Conservation (phyloP, 108 stramenopile genomes). For the Pelagomonas calceolata region DNA sequence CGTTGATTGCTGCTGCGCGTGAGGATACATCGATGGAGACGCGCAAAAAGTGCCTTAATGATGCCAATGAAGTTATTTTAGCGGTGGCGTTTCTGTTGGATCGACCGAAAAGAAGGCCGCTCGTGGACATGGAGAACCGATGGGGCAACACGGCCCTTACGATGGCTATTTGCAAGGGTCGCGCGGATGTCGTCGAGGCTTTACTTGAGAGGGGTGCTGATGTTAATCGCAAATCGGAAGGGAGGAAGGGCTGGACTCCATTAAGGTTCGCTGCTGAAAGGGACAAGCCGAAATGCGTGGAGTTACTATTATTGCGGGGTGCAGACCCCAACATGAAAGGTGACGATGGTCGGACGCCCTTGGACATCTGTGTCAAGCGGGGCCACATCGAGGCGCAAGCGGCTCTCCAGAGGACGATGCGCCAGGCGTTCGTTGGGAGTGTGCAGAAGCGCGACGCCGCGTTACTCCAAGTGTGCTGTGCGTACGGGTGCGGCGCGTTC, state of each 20-base stretch:
- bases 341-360: conserved; percentile 4
- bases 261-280: conserved; percentile 18
- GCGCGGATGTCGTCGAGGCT: conserved; percentile 14
- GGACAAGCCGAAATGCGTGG: conserved; percentile 25
- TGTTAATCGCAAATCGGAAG: conserved; percentile 7
- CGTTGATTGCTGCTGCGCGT: conserved; percentile 26
- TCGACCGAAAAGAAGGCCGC: conserved; percentile 22
- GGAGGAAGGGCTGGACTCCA: conserved; percentile 18
- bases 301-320: conserved; percentile 14
- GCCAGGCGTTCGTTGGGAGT: no score
- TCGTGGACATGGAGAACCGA: conserved; percentile 24
- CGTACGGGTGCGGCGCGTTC: not conserved
- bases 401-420: not conserved
- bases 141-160: conserved; percentile 29
- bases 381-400: not conserved
- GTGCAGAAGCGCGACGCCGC: not conserved
- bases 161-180: conserved; percentile 17
- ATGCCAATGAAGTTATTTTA: conserved; percentile 3
- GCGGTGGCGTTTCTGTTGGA: conserved; percentile 32
- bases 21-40: conserved; percentile 9
- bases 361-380: not conserved
- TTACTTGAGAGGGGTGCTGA: conserved; percentile 31
- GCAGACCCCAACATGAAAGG: conserved; percentile 10
- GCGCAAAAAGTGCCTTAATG: conserved; percentile 17
- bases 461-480: not conserved